Evolutionary conservation across 225 moss, liverwort and hornwort species (phyloP), one percentile per base, ranked within the genome.

Genomic region (Sphagnum contortum): DNA sequence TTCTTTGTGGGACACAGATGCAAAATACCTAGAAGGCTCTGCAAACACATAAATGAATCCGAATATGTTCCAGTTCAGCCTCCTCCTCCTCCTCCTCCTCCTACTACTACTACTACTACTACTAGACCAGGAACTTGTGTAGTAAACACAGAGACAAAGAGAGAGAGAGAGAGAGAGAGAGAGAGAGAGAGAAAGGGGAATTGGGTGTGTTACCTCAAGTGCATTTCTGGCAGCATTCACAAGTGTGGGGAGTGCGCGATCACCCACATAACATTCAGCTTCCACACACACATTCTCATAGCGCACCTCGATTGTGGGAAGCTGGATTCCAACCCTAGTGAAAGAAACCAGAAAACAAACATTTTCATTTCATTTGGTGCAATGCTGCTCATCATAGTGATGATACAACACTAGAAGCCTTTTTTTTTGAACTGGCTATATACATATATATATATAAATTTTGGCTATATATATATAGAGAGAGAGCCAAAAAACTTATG

Each of bases 251-350:
- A 79, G 63, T 8, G 75, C 75, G 8, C 82, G 73, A 9, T 69
- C 69, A 4, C 82, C 79, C 63, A 82, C 82, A 5, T 76, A n/a
- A 44, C 75, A 73, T 51, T 71, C 49, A 60, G 82, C 82, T 49
- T 73, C 57, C 45, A 79, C 65, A 13, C 72, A 2, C 12, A 79
- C 59, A 66, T 82, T 68, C 66, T 79, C 78, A 54, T 75, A 82
- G 14, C 78, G 78, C 2, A 82, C 75, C 71, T 82, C 82, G 50
- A 82, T 47, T 11, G 78, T 78, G 45, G 82, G 82, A 14, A 82
- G 9, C 48, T 78, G 68, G 44, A 82, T 73, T 63, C 82, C 82
- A 70, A 82, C 82, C 64, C 82, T 52, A 9, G 29, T 81, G 51
- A 67, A 67, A 67, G 10, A 56, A 13, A 44, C 12, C 44, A 58